These are phyloP conservation scores for Heterobasidion irregulare DNA, from an alignment of 1,284 basidiomycete genomes.

Conservation along the genomic window DNA sequence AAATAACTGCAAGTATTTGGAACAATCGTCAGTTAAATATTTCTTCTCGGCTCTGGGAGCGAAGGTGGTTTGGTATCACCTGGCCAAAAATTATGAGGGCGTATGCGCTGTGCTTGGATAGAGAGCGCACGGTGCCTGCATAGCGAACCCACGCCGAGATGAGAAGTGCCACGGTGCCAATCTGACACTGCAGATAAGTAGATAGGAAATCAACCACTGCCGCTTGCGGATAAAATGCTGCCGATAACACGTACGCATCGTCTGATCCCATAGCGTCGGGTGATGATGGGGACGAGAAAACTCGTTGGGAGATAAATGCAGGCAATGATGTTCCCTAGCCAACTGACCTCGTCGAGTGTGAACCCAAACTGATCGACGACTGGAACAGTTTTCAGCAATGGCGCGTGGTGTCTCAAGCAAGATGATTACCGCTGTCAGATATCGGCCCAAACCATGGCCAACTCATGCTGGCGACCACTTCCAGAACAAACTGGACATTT, in stretches of 20 bases:
- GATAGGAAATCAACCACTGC: not conserved
- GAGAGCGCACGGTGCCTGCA: slow-evolving; percentile 48
- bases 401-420: not conserved
- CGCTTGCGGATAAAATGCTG: not conserved
- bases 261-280: slow-evolving; percentile 50
- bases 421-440: slow-evolving; percentile 45
- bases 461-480: slow-evolving; percentile 51
- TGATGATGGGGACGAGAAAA: slow-evolving; percentile 45
- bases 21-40: not conserved
- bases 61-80: slow-evolving; percentile 26
- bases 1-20: slow-evolving; percentile 33
- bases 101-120: slow-evolving; percentile 43
- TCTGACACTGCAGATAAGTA: slow-evolving; percentile 33
- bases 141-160: slow-evolving; percentile 69
- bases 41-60: not conserved
- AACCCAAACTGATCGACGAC: slow-evolving; percentile 54
- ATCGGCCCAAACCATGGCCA: slow-evolving; percentile 77
- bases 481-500: slow-evolving; percentile 44
- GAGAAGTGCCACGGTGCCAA: slow-evolving; percentile 44
- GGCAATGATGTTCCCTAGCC: slow-evolving; percentile 64
- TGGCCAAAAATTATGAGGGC: slow-evolving; percentile 63
- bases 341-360: slow-evolving; percentile 61
- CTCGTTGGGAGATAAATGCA: slow-evolving; percentile 55
- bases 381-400: slow-evolving; percentile 16
- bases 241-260: slow-evolving; percentile 37